Evolutionary conservation across 768 basidiomycete species (phyloP), one percentile per base, ranked within the genome.

Genomic region (Mycena metata): DNA sequence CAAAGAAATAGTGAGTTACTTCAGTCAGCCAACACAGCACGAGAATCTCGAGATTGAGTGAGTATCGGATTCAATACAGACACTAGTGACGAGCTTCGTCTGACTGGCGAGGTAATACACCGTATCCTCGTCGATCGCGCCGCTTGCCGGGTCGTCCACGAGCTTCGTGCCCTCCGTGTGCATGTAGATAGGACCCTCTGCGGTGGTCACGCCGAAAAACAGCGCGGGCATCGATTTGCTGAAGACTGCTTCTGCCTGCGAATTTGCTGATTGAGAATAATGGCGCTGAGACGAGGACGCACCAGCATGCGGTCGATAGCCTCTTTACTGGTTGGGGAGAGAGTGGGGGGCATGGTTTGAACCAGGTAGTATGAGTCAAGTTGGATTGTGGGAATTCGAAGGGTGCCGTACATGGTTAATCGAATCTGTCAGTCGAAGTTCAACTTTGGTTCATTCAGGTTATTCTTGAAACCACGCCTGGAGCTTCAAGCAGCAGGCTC

Each of bases 81-180:
- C 66, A 3, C 45, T 56, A 19, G 66, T 67, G 36, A 67, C 50
- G 47, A 67, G 24, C 24, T 67, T 67, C 7, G 66, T 67, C 60
- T 67, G 66, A 43, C 66, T 67, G 52, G 46, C 60, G 9, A 67
- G 30, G 45, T 43, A 55, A 24, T 47, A 67, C 16, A 67, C 54
- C 8, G 66, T 47, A n/a, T 67, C 46, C 24, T 60, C 66, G 19
- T 67, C 21, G 36, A 67, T 55, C n/a, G 47, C 17, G 21, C 46
- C 52, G 30, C 66, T 61, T 10, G 46, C 21, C 0, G 43, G 51
- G 24, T 67, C 60, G 54, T 56, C 59, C 7, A 60, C 12, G 35
- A 42, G 52, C 42, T 56, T 67, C 16, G 36, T 61, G 10, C 66
- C 66, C 17, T 21, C 43, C 3, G 54, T 47, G 7, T n/a, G 51